Conservation (phyloP, 371 early-diverging fungal species). For the Mucor plumbeus region DNA sequence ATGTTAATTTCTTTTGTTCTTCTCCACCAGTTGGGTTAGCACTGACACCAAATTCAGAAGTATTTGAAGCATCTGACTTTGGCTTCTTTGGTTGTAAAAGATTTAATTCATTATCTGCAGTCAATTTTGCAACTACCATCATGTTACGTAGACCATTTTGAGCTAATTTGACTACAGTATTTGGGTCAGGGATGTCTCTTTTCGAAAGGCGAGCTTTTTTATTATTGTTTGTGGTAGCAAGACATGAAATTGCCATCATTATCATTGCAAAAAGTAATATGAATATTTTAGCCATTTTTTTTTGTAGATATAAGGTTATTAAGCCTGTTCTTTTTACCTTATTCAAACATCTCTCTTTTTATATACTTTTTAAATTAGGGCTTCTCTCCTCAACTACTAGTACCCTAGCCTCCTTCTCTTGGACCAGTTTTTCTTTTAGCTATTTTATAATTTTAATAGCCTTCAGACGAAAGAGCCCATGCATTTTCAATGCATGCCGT, state of each 20-base stretch:
- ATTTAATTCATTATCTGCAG: neutral
- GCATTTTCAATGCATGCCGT: too few relatives aligned
- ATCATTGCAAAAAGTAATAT: neutral
- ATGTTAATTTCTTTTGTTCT: too few relatives aligned
- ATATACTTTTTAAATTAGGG: neutral
- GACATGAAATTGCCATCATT: neutral
- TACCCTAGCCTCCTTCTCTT: too few relatives aligned
- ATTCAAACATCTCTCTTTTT: neutral
- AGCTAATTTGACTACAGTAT: neutral
- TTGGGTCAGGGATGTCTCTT: neutral
- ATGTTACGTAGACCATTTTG: neutral
- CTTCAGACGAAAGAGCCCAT: too few relatives aligned
- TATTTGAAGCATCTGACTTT: neutral
- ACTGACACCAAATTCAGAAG: too few relatives aligned
- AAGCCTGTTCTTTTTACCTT: neutral
- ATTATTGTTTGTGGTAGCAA: neutral
- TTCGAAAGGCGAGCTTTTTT: neutral
- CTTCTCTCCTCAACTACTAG: too few relatives aligned
- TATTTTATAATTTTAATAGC: too few relatives aligned
- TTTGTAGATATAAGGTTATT: neutral
- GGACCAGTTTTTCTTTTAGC: too few relatives aligned
- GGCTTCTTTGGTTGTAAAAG: neutral
- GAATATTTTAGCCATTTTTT: neutral
- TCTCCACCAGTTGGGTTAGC: too few relatives aligned
- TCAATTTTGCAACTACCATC: neutral